Conservation (phyloP, 2,329 filamentous ascomycete species). For the Myotisia sp. region DNA sequence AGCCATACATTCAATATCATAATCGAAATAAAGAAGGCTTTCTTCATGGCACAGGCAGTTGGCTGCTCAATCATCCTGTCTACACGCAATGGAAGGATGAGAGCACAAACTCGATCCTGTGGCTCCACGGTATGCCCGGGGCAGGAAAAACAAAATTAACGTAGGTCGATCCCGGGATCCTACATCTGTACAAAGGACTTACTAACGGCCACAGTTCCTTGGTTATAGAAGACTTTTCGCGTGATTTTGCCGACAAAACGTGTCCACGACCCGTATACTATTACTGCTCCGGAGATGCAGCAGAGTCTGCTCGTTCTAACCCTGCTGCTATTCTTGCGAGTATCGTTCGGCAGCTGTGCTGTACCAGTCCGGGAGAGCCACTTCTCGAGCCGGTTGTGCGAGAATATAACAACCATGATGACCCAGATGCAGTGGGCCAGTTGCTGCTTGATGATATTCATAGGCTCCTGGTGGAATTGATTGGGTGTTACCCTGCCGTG, state of each 20-base stretch:
- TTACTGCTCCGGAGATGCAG: constrained; percentile 17
- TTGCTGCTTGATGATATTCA: constrained; percentile 10
- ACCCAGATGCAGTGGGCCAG: too few relatives aligned
- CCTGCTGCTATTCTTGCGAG: constrained; percentile 14
- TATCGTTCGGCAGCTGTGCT: constrained; percentile 15
- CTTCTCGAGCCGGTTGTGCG: constrained; percentile 7
- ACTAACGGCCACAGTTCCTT: constrained; percentile 8
- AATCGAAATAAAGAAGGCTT: constrained; percentile 3
- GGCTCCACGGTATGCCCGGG: constrained; percentile 14
- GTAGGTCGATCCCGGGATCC: constrained; percentile 6
- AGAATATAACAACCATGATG: constrained; percentile 9
- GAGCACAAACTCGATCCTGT: constrained; percentile 11
- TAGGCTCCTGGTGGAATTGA: constrained; percentile 15
- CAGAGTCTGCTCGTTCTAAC: constrained; percentile 15
- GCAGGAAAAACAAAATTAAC: constrained; percentile 14
- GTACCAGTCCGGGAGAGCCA: constrained; percentile 5
- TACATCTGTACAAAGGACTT: neutral
- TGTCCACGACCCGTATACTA: constrained; percentile 14
- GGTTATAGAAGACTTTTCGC: constrained; percentile 3
- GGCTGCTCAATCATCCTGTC: constrained; percentile 12
- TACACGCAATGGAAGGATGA: constrained; percentile 11
- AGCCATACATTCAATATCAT: constrained; percentile 12
- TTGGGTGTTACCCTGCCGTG: constrained; percentile 12
- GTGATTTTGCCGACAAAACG: neutral
- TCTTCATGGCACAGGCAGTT: constrained; percentile 10